Evolutionary conservation across 768 basidiomycete genomes (phyloP).

Genomic region (Lactarius akahatsu): DNA sequence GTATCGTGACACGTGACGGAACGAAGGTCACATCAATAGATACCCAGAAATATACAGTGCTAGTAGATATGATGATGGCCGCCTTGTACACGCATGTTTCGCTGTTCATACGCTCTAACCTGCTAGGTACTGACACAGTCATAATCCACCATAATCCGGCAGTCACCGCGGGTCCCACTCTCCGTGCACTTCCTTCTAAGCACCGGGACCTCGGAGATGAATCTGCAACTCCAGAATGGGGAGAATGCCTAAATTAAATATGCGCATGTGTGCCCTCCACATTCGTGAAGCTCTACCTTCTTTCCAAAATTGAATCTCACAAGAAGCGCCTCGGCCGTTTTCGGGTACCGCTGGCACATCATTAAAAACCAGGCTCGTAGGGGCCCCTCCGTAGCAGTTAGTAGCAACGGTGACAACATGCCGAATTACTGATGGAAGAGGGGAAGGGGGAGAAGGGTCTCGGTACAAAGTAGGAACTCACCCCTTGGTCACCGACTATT

Average conservation of each 20-base stretch:
- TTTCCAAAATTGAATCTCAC: background rate
- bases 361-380: background rate
- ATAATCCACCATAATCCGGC: background rate
- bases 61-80: slow-evolving; percentile 9
- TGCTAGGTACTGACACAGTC: slow-evolving; percentile 3
- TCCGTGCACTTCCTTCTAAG: slow-evolving; percentile 7
- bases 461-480: background rate
- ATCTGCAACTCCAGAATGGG: background rate
- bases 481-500: background rate
- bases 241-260: slow-evolving; percentile 22
- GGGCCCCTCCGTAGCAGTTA: background rate
- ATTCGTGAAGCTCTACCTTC: slow-evolving; percentile 4
- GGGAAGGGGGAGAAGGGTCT: background rate
- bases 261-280: slow-evolving; percentile 1
- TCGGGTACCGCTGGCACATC: slow-evolving; percentile 9
- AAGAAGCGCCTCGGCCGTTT: slow-evolving; percentile 23
- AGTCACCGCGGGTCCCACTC: slow-evolving; percentile 12
- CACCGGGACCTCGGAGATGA: slow-evolving; percentile 26
- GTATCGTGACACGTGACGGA: slow-evolving; percentile 14
- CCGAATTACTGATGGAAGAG: background rate
- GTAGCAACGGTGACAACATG: background rate
- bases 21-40: slow-evolving; percentile 23
- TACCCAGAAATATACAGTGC: background rate
- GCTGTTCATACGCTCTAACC: slow-evolving; percentile 12
- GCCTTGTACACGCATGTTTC: slow-evolving; percentile 16